Evolutionary conservation across 2,329 filamentous ascomycete species (phyloP), one percentile per base, ranked within the genome.

Genomic region (Epichloe gansuensis): DNA sequence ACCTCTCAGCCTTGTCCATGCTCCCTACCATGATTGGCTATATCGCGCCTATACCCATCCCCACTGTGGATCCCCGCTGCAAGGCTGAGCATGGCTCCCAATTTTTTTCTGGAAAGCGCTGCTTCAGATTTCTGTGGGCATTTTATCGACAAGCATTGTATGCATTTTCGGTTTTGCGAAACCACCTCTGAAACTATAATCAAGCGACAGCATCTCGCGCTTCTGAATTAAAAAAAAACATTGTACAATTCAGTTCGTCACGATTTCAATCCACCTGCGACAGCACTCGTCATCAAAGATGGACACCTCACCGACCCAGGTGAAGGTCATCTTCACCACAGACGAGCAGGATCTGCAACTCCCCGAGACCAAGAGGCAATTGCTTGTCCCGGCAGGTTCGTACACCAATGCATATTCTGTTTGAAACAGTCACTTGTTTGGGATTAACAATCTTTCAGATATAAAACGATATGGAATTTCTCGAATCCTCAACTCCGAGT

Each of bases 381-480:
- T 84, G 47, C 74, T 84, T 49, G 80, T 84, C 4, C 81, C 81
- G 12, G 76, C 77, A 58, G 75, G 79, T 80, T 63, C 54, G 57
- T 56, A 23, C 9, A 11, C 31, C 5, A 43, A 13, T 39, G 53
- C 31, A 12, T n/a, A 9, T 5, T 35, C 15, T 36, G n/a, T n/a
- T 34, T 12, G 5, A 13, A 27, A 12, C 9, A 31, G 5, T 31
- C 5, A 23, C 11, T 34, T 5, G 2, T 4, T 27, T 4, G 21
- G 6, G 6, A 15, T 43, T 59, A 25, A 59, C 51, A 25, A 0
- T n/a, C 21, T 5, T 11, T 11, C 55, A 80, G 81, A 84, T 58
- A 80, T 85, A 60, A 80, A 81, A 64, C 78, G 82, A 62, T 85
- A 85, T 78, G 82, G 81, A 59, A 74, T 86, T 51, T 85, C 82